Conservation (phyloP, 305 asterid species). For the Ilex paraguariensis region DNA sequence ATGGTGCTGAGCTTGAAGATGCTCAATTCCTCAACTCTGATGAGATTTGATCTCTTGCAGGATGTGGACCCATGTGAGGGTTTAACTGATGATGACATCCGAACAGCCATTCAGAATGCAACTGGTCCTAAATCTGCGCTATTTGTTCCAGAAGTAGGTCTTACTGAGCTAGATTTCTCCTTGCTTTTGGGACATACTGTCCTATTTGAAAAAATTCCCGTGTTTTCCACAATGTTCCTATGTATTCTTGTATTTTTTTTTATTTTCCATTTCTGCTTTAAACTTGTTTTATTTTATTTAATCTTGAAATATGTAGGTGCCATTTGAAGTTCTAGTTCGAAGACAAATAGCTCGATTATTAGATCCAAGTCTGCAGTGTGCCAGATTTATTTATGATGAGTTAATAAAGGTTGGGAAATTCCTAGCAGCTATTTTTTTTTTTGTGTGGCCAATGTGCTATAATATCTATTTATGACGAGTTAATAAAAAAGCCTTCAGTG, state of each 20-base stretch:
- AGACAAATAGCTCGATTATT: constrained; percentile 78
- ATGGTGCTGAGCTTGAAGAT: background rate
- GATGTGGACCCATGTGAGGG: constrained; percentile 90
- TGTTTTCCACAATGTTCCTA: no score
- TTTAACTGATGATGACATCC: constrained; percentile 86
- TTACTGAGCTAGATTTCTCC: background rate
- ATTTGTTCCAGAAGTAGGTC: constrained; percentile 78
- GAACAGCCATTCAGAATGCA: constrained; percentile 86
- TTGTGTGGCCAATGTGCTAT: background rate
- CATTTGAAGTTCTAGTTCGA: constrained; percentile 86
- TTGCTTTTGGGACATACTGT: background rate
- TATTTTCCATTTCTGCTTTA: background rate
- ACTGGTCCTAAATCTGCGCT: constrained; percentile 81
- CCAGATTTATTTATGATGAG: constrained; percentile 85
- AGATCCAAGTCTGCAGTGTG: constrained; percentile 96
- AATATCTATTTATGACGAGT: no score
- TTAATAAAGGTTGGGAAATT: constrained; percentile 57
- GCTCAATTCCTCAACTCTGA: background rate
- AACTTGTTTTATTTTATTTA: background rate
- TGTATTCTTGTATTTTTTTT: background rate
- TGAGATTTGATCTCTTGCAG: constrained; percentile 35
- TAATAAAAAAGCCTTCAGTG: no score
- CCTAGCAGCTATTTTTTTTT: no score
- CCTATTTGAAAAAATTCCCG: no score
- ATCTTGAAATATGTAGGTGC: constrained; percentile 48